These are phyloP conservation scores for Komagataella kurtzmanii DNA, from an alignment of 805 yeast genomes.

Conservation along the genomic window DNA sequence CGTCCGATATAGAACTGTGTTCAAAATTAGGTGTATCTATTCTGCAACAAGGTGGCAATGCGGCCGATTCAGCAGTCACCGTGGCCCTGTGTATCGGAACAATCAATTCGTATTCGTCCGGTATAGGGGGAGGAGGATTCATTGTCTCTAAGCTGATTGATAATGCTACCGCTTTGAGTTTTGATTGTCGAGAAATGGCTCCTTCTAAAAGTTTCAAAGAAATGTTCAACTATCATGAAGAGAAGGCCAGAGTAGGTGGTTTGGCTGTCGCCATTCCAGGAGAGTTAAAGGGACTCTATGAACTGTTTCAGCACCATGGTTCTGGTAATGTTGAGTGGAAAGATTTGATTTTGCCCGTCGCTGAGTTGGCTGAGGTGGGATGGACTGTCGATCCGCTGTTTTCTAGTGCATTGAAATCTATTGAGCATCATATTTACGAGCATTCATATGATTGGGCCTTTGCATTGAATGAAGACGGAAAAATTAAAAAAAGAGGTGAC, in stretches of 20 bases:
- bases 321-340: slow-evolving; percentile 64
- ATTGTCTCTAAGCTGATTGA: slow-evolving; percentile 31
- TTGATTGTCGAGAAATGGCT: slow-evolving; percentile 87
- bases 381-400: slow-evolving; percentile 38
- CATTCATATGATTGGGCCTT: slow-evolving; percentile 41
- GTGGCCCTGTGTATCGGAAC: slow-evolving; percentile 83
- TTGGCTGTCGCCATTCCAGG: slow-evolving; percentile 88
- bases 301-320: slow-evolving; percentile 45
- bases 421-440: slow-evolving; percentile 17
- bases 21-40: slow-evolving; percentile 50
- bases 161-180: slow-evolving; percentile 36
- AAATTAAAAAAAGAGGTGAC: slow-evolving; percentile 39
- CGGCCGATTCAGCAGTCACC: slow-evolving; percentile 90
- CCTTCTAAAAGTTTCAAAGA: slow-evolving; percentile 47
- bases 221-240: slow-evolving; percentile 44
- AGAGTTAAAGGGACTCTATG: slow-evolving; percentile 73
- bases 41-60: slow-evolving; percentile 50
- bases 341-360: slow-evolving; percentile 65
- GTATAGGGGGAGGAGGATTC: slow-evolving; percentile 94
- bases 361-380: slow-evolving; percentile 50
- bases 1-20: slow-evolving; percentile 52
- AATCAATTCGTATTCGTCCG: slow-evolving; percentile 70
- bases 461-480: slow-evolving; percentile 23
- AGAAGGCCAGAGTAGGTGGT: slow-evolving; percentile 62
- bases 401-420: slow-evolving; percentile 24